A percentile compares a stretch with the other conserved stretches of the same genome.
Conservation (phyloP, 345 rosid species). For the Stellera chamaejasme region DNA sequence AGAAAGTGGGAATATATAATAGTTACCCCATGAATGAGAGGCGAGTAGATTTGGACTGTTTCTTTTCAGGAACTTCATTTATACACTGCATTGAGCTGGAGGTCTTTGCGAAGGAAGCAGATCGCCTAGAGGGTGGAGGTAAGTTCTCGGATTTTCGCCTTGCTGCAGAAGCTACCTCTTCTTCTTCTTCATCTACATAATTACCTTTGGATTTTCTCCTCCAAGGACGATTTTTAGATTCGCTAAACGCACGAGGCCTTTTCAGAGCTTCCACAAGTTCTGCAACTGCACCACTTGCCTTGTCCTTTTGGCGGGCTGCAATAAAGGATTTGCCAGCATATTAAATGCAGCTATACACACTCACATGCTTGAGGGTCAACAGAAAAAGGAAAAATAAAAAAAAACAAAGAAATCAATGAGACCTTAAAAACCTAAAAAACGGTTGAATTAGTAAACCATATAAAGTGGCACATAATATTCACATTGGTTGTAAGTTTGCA, state of each 20-base stretch:
- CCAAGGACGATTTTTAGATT: conserved; percentile 47
- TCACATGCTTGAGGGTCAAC: too few relatives aligned
- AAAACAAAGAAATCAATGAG: too few relatives aligned
- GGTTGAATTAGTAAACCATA: too few relatives aligned
- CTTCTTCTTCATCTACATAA: conserved; percentile 29
- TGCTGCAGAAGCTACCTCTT: conserved; percentile 21
- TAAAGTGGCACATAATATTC: too few relatives aligned
- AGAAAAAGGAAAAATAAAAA: too few relatives aligned
- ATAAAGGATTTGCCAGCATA: background rate
- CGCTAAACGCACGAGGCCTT: conserved; percentile 79
- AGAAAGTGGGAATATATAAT: background rate
- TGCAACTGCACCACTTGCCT: conserved; percentile 59
- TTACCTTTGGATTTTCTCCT: conserved; percentile 42
- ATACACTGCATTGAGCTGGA: conserved; percentile 68
- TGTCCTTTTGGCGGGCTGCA: conserved; percentile 82
- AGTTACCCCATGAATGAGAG: conserved; percentile 80
- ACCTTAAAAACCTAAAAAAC: too few relatives aligned
- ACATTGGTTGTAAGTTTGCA: too few relatives aligned
- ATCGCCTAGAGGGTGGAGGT: conserved; percentile 26
- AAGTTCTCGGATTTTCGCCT: conserved; percentile 54
- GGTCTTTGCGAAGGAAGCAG: conserved; percentile 33
- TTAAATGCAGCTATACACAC: too few relatives aligned
- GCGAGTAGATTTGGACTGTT: conserved; percentile 49
- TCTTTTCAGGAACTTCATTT: conserved; percentile 65
- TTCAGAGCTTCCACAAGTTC: conserved; percentile 86